Evolutionary conservation across 2,329 filamentous ascomycete species (phyloP), one percentile per base, ranked within the genome.

Genomic region (Orbilia ellipsospora): DNA sequence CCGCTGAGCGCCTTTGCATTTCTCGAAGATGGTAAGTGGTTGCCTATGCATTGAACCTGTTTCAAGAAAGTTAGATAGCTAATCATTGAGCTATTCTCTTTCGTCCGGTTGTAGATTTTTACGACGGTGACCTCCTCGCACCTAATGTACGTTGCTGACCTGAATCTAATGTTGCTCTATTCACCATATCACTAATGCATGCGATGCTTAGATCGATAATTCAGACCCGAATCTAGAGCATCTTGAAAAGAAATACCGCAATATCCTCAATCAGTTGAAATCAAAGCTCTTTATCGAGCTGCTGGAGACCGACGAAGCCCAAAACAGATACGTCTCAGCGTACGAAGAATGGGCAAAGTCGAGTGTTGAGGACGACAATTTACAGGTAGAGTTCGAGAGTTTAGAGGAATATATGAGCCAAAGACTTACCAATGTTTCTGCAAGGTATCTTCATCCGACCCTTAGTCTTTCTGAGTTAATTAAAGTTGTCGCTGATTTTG

Each of bases 21-120:
- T 13, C 40, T 69, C 15, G 31, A 55, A 45, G 65, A 69, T 69
- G 65, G 65, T 69, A 61, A 40, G 45, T 28, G 7, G n/a, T 26
- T 31, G 16, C 15, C 7, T 45, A 26, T 26, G 1, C 28, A 40
- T 13, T 61, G 40, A 23, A 2, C 4, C 23, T 23, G 23, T 23
- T 23, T 23, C 2, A 23, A 23, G 4, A 4, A 23, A 23, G 23
- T 2, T 4, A 23, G 2, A 23, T 23, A 23, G 4, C 28, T 40
- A 12, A 44, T 44, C 6, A 44, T 44, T 12, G 2, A 44, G n/a
- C 42, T 42, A 12, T 20, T 6, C 48, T 44, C 1, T 26, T 55
- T 55, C 7, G 18, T 15, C 12, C 48, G 16, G 44, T 12, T 20
- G 40, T 54, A 69, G 65, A 69, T 15, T 23, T 61, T 36, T 16